Conservation (phyloP, 257 asterid genomes). For the Solanum sitiens region DNA sequence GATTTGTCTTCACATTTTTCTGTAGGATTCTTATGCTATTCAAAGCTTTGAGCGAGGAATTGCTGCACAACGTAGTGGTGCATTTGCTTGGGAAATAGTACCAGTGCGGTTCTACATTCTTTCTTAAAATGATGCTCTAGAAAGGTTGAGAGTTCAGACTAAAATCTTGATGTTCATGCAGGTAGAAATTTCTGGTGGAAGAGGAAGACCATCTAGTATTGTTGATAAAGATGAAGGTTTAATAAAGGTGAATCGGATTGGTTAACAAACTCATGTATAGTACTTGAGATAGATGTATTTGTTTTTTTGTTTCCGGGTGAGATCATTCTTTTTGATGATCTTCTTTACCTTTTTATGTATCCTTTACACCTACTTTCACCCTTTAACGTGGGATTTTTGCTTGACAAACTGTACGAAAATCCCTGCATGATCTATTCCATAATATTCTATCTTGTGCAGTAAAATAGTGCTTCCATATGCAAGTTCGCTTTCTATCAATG, state of each 20-base stretch:
- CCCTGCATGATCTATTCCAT: not conserved
- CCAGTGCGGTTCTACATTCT: conserved; percentile 38
- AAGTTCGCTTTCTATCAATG: not conserved
- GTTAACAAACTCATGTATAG: not conserved
- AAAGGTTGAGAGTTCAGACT: not conserved
- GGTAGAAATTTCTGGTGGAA: conserved; percentile 71
- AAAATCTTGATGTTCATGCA: conserved; percentile 8
- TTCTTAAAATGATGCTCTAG: not conserved
- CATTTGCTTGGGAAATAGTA: conserved; percentile 85
- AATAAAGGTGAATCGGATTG: conserved; percentile 38
- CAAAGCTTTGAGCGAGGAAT: conserved; percentile 85
- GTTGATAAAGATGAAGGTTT: conserved; percentile 80
- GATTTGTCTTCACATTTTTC: not conserved
- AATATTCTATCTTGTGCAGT: not conserved
- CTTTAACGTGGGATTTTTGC: not conserved
- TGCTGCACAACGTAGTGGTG: conserved; percentile 70
- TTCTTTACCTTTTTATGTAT: not conserved
- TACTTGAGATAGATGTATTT: not conserved
- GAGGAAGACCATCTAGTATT: conserved; percentile 49
- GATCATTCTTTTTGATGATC: not conserved
- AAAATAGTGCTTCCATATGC: not conserved
- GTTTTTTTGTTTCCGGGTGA: not conserved
- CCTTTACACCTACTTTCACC: not conserved
- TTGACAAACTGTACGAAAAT: not conserved
- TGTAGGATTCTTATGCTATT: conserved; percentile 78